A percentile compares a stretch with the other conserved stretches of the same genome.
Evolutionary conservation across 179 eudicot species (phyloP).

Genomic region (Patellifolia procumbens): DNA sequence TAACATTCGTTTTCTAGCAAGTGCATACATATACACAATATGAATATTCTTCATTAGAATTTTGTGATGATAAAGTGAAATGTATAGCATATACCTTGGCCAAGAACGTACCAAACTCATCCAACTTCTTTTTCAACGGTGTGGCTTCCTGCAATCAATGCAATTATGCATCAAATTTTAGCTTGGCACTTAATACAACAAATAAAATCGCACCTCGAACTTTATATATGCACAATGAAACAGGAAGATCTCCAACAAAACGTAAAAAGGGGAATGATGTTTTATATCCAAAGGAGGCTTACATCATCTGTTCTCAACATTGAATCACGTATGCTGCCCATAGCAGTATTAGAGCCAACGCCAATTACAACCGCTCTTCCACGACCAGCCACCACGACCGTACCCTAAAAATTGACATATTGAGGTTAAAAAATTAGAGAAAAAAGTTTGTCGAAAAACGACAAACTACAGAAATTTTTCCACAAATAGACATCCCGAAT

Average conservation of each 20-base stretch:
- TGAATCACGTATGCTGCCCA: constrained; percentile 99
- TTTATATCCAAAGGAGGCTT: constrained; percentile 32
- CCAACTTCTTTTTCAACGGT: constrained; percentile 94
- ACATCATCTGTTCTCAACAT: constrained; percentile 96
- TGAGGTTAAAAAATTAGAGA: constrained; percentile 13
- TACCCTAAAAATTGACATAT: constrained; percentile 61
- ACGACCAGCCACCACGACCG: constrained; percentile 93
- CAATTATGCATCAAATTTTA: constrained; percentile 11
- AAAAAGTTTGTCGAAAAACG: background rate
- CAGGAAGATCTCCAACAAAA: background rate
- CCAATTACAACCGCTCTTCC: constrained; percentile 94
- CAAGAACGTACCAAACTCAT: constrained; percentile 94
- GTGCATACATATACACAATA: background rate
- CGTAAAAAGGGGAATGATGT: background rate
- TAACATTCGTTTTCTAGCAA: background rate
- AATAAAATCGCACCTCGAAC: background rate
- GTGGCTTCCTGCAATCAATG: constrained; percentile 76
- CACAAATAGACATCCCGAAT: background rate
- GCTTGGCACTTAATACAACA: background rate
- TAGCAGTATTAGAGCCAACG: constrained; percentile 97
- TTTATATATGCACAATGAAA: background rate
- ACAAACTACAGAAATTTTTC: background rate
- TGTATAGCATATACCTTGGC: constrained; percentile 67
- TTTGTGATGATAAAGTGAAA: background rate
- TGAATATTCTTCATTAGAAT: background rate